phyloP scores from a whole-genome alignment of 192 early-diverging fungal genomes.

The Oehlia diaphana region DNA sequence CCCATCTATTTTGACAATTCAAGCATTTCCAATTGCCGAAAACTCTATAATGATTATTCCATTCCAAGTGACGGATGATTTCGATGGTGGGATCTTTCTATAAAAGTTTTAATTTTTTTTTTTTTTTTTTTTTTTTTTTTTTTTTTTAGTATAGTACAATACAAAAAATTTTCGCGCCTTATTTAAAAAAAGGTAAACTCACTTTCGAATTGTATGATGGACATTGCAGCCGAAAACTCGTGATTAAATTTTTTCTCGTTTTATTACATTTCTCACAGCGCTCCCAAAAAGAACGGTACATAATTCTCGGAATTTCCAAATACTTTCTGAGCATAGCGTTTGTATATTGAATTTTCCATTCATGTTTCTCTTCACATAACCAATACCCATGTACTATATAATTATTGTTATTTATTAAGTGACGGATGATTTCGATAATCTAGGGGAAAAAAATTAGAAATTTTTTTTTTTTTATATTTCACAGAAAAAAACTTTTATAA shows the following conservation, averaged over 20 bases:
- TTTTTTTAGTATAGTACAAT: background rate
- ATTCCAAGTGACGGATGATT: slow-evolving; percentile 1
- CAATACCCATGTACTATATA: background rate
- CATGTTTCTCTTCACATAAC: background rate
- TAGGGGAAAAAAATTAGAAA: background rate
- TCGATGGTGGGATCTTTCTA: background rate
- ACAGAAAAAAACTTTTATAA: too few relatives aligned
- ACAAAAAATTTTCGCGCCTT: background rate
- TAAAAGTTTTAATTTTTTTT: background rate
- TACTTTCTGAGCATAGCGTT: background rate
- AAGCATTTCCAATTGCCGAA: slow-evolving; percentile 16
- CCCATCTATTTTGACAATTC: background rate
- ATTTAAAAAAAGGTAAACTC: background rate
- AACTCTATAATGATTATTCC: slow-evolving; percentile 12
- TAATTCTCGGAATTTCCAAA: background rate
- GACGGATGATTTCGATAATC: background rate
- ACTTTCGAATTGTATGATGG: background rate
- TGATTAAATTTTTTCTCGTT: background rate
- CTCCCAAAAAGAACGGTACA: background rate
- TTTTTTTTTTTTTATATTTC: too few relatives aligned
- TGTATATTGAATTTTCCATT: background rate
- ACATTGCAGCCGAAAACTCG: background rate
- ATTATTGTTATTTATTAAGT: background rate
- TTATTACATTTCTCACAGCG: background rate
- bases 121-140: too few relatives aligned